Base-by-base conservation (phyloP, 1,284 basidiomycete species). In the Apiotrichum siamense region DNA sequence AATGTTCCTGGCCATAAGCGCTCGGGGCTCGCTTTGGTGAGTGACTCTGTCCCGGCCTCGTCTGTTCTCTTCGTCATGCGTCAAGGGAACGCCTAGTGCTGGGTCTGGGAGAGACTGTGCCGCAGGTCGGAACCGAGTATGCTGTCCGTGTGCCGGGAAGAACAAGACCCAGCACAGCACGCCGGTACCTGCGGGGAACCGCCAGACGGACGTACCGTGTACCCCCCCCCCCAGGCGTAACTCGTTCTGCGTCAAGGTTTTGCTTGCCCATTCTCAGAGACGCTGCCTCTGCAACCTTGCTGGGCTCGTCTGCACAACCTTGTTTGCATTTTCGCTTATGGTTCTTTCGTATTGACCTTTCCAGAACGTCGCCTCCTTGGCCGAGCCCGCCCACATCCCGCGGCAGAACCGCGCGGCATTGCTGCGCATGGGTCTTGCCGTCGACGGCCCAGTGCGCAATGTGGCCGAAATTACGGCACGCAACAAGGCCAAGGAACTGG, bases 1-100 rank as follows among this genome's bases (percentile, higher is more conserved):
- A 56, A 56, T 40, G 51, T 58, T 1, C 63, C 65, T 2, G 66
- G 63, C 6, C 59, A 68, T 46, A 66, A 68, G 55, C 52, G 65
- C 32, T 42, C 41, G 1, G 58, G 54, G 9, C 49, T 64, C 15
- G 53, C 44, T 12, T 25, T 64, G 26, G 66, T 66, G 48, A 59
- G 66, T 60, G 13, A 6, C 36, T 15, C 23, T 38, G 36, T 40
- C 10, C 36, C 21, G 9, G 9, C 7, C 29, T 31, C n/a, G 9
- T 15, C 18, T 20, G 5, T 29, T 24, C 24, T 18, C 26, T 48
- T 20, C 20, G n/a, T n/a, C n/a, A n/a, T n/a, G n/a, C n/a, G n/a
- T n/a, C n/a, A n/a, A n/a, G n/a, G n/a, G n/a, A n/a, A n/a, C n/a
- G n/a, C n/a, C n/a, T n/a, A n/a, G n/a, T n/a, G n/a, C n/a, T n/a